A percentile compares a stretch with the other conserved stretches of the same genome.
These are phyloP conservation scores for Nyctanthes arbortristis DNA, from an alignment of 257 asterid genomes.

Conservation along the genomic window DNA sequence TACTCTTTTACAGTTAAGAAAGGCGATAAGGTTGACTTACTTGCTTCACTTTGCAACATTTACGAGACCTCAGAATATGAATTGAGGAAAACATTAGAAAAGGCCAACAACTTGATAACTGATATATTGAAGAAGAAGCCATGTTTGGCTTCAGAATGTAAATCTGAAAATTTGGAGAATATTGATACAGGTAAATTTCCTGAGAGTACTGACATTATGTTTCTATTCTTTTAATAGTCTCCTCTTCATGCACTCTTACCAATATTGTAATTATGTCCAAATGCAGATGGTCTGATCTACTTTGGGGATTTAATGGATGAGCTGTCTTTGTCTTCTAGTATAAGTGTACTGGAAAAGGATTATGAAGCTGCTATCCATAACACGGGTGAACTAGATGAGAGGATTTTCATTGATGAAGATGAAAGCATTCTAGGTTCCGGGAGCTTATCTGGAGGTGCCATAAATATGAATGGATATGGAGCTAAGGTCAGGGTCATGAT, in stretches of 20 bases:
- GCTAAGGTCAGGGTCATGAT: conserved; percentile 42
- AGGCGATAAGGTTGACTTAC: conserved; percentile 69
- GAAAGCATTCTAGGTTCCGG: conserved; percentile 87
- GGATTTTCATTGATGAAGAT: conserved; percentile 73
- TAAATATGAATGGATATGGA: conserved; percentile 48
- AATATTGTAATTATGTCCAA: conserved; percentile 15
- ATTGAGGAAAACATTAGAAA: conserved; percentile 60
- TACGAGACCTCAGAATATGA: conserved; percentile 84
- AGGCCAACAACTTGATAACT: conserved; percentile 62
- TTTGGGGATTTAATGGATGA: conserved; percentile 77
- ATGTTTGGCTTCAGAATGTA: conserved; percentile 61
- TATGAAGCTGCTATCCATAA: conserved; percentile 54
- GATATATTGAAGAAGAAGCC: conserved; percentile 62
- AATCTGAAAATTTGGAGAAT: conserved; percentile 52
- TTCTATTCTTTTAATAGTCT: conserved; percentile 11
- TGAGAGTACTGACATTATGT: conserved; percentile 8
- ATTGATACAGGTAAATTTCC: conserved; percentile 59
- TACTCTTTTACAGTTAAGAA: conserved; percentile 60
- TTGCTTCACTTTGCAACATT: conserved; percentile 78
- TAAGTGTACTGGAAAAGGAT: conserved; percentile 64
- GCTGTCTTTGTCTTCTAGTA: conserved; percentile 55
- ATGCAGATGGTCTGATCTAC: conserved; percentile 79
- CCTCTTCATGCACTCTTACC: conserved; percentile 12
- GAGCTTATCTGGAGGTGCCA: conserved; percentile 72
- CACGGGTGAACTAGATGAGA: conserved; percentile 83